These are phyloP conservation scores for Martensiomyces pterosporus DNA, from an alignment of 192 early-diverging fungal species.

Conservation along the genomic window DNA sequence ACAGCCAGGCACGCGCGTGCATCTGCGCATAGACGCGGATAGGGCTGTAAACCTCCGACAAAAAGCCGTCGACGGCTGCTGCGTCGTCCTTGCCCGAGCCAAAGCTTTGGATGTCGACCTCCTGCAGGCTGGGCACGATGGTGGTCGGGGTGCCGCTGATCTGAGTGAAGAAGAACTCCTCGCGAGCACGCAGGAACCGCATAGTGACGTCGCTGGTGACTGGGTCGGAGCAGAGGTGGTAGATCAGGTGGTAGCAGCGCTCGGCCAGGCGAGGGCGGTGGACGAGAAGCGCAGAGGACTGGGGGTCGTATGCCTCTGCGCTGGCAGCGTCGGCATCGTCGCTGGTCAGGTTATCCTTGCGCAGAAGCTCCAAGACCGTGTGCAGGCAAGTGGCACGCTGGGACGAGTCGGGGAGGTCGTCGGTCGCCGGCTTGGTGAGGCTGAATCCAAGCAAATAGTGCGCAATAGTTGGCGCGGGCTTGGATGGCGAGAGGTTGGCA, in stretches of 20 bases:
- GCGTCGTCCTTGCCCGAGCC: constrained; percentile 2
- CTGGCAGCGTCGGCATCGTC: constrained; percentile 25
- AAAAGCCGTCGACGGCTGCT: neutral
- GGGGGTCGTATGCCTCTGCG: neutral
- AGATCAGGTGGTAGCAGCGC: constrained; percentile 85
- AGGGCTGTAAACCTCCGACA: constrained; percentile 15
- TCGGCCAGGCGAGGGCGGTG: constrained; percentile 77
- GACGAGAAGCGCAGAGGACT: constrained; percentile 49
- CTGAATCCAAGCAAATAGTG: constrained; percentile 90
- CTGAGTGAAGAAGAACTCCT: constrained; percentile 74
- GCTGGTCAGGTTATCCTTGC: constrained; percentile 38
- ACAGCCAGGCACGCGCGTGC: constrained; percentile 85
- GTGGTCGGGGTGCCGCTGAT: constrained; percentile 34
- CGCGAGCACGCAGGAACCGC: constrained; percentile 72
- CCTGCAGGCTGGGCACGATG: constrained; percentile 23
- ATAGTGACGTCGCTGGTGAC: constrained; percentile 66
- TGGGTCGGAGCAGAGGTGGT: constrained; percentile 69
- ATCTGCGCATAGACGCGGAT: constrained; percentile 53
- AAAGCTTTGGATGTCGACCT: constrained; percentile 5
- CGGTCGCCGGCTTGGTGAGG: constrained; percentile 38
- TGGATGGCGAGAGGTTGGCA: constrained; percentile 58
- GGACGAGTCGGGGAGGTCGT: constrained; percentile 37
- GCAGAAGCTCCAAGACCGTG: constrained; percentile 59
- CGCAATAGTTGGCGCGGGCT: constrained; percentile 68
- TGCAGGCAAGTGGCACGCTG: constrained; percentile 59